These are phyloP conservation scores for Microbotryum silenes-acaulis DNA, from an alignment of 1,284 basidiomycete species.

Conservation along the genomic window DNA sequence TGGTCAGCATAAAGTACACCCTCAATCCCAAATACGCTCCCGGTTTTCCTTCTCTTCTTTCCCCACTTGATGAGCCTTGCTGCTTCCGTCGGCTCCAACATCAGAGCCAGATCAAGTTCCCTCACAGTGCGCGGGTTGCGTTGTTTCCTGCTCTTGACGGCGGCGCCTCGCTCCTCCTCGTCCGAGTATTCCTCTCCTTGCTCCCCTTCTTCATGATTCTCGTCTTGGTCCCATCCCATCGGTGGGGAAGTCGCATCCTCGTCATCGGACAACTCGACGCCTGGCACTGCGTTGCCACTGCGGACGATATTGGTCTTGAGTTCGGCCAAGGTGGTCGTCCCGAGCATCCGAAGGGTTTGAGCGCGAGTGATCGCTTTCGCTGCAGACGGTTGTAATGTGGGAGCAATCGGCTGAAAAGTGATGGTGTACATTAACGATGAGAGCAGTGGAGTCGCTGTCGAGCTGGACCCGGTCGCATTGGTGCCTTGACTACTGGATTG, in stretches of 20 bases:
- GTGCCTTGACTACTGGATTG: too few species aligned
- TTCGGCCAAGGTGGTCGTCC: conserved; percentile 15
- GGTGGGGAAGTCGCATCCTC: background rate
- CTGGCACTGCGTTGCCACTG: conserved; percentile 14
- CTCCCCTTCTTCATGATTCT: background rate
- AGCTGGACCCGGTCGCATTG: too few species aligned
- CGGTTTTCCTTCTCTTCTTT: conserved; percentile 4
- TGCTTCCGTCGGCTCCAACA: too few species aligned
- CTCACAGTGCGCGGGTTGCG: too few species aligned
- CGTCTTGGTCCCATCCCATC: background rate
- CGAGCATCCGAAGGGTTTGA: conserved; percentile 4
- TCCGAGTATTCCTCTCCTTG: background rate
- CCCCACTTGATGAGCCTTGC: background rate
- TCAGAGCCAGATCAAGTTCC: too few species aligned
- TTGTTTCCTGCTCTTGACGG: too few species aligned
- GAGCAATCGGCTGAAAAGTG: conserved; percentile 8
- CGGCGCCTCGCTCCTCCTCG: background rate
- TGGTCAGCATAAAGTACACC: conserved; percentile 16
- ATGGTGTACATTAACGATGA: conserved; percentile 8
- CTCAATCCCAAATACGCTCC: conserved; percentile 13
- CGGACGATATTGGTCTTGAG: conserved; percentile 4
- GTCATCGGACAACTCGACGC: background rate
- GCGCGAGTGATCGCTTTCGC: background rate
- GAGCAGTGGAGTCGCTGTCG: background rate
- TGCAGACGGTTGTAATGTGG: background rate